phyloP scores from a whole-genome alignment of 2,329 filamentous ascomycete species.

The Microsporum canis region DNA sequence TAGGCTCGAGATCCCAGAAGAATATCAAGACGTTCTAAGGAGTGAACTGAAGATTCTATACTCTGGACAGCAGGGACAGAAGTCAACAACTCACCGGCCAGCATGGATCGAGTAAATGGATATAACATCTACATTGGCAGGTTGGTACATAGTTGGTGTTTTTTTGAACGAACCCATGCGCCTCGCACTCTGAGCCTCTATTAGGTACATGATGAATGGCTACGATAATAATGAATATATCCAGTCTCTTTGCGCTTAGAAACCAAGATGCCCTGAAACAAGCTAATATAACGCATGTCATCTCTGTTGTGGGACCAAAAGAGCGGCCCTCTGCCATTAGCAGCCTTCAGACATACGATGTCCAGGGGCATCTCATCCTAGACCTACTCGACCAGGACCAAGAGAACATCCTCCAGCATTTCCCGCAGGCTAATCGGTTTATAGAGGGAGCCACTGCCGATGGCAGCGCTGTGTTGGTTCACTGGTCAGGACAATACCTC shows the following conservation, averaged over 20 bases:
- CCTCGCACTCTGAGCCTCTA: too few relatives aligned
- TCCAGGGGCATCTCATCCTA: not conserved
- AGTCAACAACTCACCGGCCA: not conserved
- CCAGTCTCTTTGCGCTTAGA: slow-evolving; percentile 65
- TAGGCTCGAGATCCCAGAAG: not conserved
- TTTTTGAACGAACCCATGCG: not conserved
- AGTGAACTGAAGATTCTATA: not conserved
- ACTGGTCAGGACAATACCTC: slow-evolving; percentile 47
- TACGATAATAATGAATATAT: not conserved
- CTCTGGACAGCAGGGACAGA: not conserved
- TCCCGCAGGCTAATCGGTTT: slow-evolving; percentile 66
- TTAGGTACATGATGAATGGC: too few relatives aligned
- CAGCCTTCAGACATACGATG: not conserved
- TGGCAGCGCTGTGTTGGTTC: slow-evolving; percentile 51
- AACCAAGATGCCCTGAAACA: slow-evolving; percentile 58
- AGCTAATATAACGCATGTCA: slow-evolving; percentile 71
- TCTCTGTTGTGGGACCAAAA: slow-evolving; percentile 61
- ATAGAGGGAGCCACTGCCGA: slow-evolving; percentile 62
- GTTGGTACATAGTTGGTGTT: not conserved
- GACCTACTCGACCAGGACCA: slow-evolving; percentile 85
- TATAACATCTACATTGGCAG: slow-evolving; percentile 5
- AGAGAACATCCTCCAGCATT: slow-evolving; percentile 69
- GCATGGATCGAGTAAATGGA: slow-evolving; percentile 1
- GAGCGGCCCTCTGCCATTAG: not conserved
- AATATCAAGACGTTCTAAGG: not conserved